Base-by-base conservation (phyloP, 2,329 filamentous ascomycete genomes). In the Neurospora sp. region DNA sequence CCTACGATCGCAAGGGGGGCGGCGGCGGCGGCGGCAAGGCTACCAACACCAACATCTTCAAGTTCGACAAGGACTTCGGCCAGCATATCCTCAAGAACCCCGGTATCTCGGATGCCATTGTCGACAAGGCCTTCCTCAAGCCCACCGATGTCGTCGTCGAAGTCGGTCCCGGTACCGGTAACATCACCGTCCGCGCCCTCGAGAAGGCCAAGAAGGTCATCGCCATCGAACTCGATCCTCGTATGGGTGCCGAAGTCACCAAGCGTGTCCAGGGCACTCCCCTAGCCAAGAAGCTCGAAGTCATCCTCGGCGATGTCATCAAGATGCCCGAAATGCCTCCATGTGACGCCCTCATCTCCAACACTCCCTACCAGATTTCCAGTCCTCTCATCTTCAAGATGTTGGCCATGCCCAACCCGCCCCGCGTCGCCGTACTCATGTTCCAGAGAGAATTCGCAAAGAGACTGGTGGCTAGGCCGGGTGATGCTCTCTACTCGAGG, bases 391-490 rank as follows among this genome's bases (percentile, higher is more conserved):
- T 96, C 68, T 97, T 97, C 85, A 90, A 80, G 81, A 89, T 98
- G 66, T 87, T 98, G 68, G 88, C 92, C 38, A 89, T 95, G 73
- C 89, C 88, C 4, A 93, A 93, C 62, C 90, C 93, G 0, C 96
- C 96, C 0, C 85, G 95, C 40, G 89, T 89, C 71, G 94, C 91
- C 75, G 88, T 98, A 73, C 93, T 98, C 81, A 80, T 78, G 78
- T 96, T 97, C 77, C 95, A 98, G 83, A 89, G 93, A 77, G 95
- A 98, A 82, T 97, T 97, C 77, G 94, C 94, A 19, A 89, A 97
- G 79, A 89, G 95, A 46, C 84, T 98, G 42, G 95, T 96, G 70
- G 96, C 96, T 15, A 90, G 70, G 66, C 75, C 74, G 3, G 74
- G 74, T 66, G 94, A 97, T 78, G 87, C 93, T 68, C 87, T 98